Evolutionary conservation across 2,329 filamentous ascomycete species (phyloP).

Genomic region (Verticillium nubilum): DNA sequence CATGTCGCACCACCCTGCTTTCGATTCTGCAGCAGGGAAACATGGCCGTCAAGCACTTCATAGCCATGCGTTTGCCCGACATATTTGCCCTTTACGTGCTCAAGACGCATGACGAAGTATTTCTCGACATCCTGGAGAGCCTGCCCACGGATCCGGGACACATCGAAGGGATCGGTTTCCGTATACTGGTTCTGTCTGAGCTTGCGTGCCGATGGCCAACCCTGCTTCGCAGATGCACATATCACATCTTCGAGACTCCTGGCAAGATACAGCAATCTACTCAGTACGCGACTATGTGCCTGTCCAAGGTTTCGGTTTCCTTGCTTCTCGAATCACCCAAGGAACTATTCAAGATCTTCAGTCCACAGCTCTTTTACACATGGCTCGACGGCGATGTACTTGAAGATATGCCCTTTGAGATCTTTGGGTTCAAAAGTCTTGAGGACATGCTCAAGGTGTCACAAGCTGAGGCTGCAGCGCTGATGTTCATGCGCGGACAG

Average conservation of each 20-base stretch:
- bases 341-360: slow-evolving; percentile 76
- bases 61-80: slow-evolving; percentile 62
- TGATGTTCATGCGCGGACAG: slow-evolving; percentile 77
- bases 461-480: slow-evolving; percentile 71
- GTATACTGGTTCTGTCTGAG: slow-evolving; percentile 69
- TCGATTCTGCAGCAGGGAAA: slow-evolving; percentile 61
- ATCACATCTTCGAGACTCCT: slow-evolving; percentile 89
- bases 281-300: slow-evolving; percentile 67
- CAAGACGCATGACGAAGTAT: slow-evolving; percentile 75
- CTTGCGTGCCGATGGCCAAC: slow-evolving; percentile 83
- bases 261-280: slow-evolving; percentile 62
- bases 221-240: slow-evolving; percentile 78
- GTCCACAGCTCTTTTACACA: slow-evolving; percentile 83
- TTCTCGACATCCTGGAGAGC: slow-evolving; percentile 74
- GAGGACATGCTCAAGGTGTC: slow-evolving; percentile 63
- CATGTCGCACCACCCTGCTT: slow-evolving; percentile 66
- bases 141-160: slow-evolving; percentile 69
- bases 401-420: slow-evolving; percentile 71
- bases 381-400: slow-evolving; percentile 71
- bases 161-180: slow-evolving; percentile 78
- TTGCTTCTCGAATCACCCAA: slow-evolving; percentile 61
- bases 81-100: slow-evolving; percentile 82
- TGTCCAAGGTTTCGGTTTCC: slow-evolving; percentile 58
- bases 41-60: slow-evolving; percentile 68
- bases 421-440: slow-evolving; percentile 73